These are phyloP conservation scores for Adansonia madagascariensis DNA, from an alignment of 441 rosid genomes.

Conservation along the genomic window DNA sequence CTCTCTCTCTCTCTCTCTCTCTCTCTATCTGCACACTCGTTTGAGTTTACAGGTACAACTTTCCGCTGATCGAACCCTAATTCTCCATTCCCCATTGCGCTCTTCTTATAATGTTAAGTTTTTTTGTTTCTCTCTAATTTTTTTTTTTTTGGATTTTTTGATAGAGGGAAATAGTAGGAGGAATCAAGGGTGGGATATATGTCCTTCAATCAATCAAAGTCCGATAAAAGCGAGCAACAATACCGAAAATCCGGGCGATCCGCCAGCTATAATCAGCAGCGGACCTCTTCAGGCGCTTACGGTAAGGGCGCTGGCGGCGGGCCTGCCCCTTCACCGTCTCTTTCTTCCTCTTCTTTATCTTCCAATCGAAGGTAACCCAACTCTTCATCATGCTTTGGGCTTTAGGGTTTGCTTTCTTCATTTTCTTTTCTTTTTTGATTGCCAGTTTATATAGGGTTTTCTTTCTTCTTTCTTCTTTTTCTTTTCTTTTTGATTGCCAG, in stretches of 20 bases:
- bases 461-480: background rate
- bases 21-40: conserved; percentile 17
- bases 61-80: conserved; percentile 20
- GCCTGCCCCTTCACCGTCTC: conserved; percentile 67
- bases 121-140: background rate
- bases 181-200: conserved; percentile 46
- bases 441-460: conserved; percentile 7
- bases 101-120: background rate
- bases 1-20: background rate
- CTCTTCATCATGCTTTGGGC: background rate
- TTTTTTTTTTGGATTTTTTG: background rate
- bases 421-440: conserved; percentile 6
- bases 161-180: conserved; percentile 24
- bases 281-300: conserved; percentile 65
- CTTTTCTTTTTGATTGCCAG: conserved; percentile 12
- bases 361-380: conserved; percentile 53
- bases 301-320: conserved; percentile 69
- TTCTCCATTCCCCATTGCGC: background rate
- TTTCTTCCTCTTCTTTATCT: conserved; percentile 29
- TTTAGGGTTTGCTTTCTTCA: background rate
- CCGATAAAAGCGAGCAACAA: conserved; percentile 75
- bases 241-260: conserved; percentile 76
- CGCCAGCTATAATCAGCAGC: conserved; percentile 66
- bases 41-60: conserved; percentile 20
- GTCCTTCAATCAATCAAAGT: conserved; percentile 95